Evolutionary conservation across 78 protist genomes (phyloP).

Genomic region (Dictyostelium firmibasis): DNA sequence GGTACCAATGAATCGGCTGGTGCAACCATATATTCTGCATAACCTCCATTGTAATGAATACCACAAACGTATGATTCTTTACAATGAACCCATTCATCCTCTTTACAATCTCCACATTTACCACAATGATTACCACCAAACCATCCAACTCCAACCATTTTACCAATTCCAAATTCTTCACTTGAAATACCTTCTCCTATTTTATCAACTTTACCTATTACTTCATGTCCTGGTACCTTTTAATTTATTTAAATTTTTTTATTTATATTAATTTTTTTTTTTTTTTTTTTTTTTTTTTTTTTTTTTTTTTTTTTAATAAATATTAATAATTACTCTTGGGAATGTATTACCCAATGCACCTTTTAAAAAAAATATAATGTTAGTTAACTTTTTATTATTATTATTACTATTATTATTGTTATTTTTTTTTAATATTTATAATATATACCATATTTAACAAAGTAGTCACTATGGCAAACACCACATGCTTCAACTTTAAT

Average conservation of each 20-base stretch:
- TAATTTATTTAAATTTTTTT: not conserved
- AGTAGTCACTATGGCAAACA: constrained; percentile 73
- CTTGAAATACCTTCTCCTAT: constrained; percentile 36
- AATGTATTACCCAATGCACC: not conserved
- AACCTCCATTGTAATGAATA: constrained; percentile 59
- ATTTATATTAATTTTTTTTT: not conserved
- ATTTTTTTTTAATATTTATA: not conserved
- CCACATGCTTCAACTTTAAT: constrained; percentile 83
- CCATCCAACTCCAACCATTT: constrained; percentile 77
- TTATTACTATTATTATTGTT: no score
- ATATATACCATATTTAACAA: not conserved
- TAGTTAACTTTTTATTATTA: not conserved
- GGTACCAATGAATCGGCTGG: not conserved
- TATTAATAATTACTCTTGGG: constrained; percentile 26
- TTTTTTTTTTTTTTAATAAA: no score
- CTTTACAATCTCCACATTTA: constrained; percentile 46
- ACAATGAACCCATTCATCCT: constrained; percentile 41
- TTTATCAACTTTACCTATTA: constrained; percentile 58
- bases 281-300: not conserved
- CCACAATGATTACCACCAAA: constrained; percentile 68
- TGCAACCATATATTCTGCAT: constrained; percentile 50
- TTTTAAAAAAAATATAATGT: not conserved
- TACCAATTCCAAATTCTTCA: constrained; percentile 18
- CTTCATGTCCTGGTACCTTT: constrained; percentile 78
- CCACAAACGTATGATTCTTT: constrained; percentile 3